Evolutionary conservation across 805 yeast species (phyloP).

Genomic region (Candida yuanshanica): DNA sequence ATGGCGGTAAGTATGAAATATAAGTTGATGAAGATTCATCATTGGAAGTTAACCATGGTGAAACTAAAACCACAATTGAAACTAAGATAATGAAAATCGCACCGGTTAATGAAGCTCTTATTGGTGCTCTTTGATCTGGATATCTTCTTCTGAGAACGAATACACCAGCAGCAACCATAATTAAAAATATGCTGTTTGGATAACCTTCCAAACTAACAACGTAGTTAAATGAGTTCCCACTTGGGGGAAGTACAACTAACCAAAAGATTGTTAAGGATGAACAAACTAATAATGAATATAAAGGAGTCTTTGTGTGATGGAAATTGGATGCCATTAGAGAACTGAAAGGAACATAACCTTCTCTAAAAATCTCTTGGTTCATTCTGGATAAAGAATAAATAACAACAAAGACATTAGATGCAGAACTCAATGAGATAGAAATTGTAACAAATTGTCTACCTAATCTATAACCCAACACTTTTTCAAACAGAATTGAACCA

Average conservation of each 20-base stretch:
- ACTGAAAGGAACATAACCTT: constrained; percentile 55
- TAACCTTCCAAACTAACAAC: constrained; percentile 42
- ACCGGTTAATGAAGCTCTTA: constrained; percentile 45
- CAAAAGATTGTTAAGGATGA: constrained; percentile 28
- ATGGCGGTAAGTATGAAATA: constrained; percentile 25
- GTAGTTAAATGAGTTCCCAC: constrained; percentile 34
- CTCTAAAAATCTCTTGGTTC: constrained; percentile 61
- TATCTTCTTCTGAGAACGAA: constrained; percentile 46
- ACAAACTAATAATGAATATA: constrained; percentile 38
- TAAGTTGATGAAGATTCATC: constrained; percentile 16
- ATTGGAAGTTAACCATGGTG: constrained; percentile 35
- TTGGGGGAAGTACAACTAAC: constrained; percentile 30
- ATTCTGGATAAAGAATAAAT: constrained; percentile 53
- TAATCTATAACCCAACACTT: constrained; percentile 43
- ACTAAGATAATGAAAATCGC: constrained; percentile 40
- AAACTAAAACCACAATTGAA: constrained; percentile 41
- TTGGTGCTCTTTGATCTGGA: constrained; percentile 44
- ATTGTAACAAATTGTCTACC: constrained; percentile 52
- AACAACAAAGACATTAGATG: constrained; percentile 59
- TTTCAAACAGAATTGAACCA: constrained; percentile 54
- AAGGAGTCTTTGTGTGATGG: constrained; percentile 44
- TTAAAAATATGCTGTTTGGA: constrained; percentile 42
- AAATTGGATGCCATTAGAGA: constrained; percentile 46
- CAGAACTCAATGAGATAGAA: constrained; percentile 55
- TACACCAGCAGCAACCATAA: constrained; percentile 50